Conservation (phyloP, 2,329 filamentous ascomycete species). For the Cladosporium sp. region DNA sequence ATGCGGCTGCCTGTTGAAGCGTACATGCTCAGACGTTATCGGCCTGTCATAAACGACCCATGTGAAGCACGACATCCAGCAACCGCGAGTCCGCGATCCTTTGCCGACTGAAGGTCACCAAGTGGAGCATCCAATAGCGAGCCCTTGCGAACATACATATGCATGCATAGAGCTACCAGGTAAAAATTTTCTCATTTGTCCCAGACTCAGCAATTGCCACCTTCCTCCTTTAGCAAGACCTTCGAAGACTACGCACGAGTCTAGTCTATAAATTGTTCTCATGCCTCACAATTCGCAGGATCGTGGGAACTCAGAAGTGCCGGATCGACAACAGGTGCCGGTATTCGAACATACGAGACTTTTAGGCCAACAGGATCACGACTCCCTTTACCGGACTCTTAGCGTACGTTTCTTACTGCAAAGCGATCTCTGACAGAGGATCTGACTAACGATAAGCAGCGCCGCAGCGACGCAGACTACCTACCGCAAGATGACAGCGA, state of each 20-base stretch:
- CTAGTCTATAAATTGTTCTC: not conserved
- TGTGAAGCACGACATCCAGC: conserved; percentile 2
- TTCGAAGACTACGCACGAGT: not conserved
- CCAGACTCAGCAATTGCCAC: not conserved
- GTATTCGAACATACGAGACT: conserved; percentile 7
- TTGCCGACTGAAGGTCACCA: not conserved
- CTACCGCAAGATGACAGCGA: conserved; percentile 23
- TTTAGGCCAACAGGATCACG: conserved; percentile 12
- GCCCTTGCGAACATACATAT: not conserved
- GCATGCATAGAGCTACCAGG: not conserved
- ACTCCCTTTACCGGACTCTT: conserved; percentile 19
- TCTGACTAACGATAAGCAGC: conserved; percentile 10
- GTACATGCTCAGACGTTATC: not conserved
- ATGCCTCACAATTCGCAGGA: not conserved
- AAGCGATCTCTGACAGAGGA: no score
- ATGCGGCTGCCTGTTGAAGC: not conserved
- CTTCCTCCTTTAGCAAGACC: not conserved
- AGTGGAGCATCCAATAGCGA: not conserved
- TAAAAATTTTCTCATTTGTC: conserved; percentile 1
- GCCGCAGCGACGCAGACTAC: conserved; percentile 16
- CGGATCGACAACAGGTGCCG: not conserved
- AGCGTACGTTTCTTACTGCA: conserved; percentile 14
- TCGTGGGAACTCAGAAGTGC: no score
- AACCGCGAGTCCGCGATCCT: not conserved
- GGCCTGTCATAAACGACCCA: not conserved